A percentile compares a stretch with the other conserved stretches of the same genome.
phyloP scores from a whole-genome alignment of 371 early-diverging fungal species.

The Mitosporidium daphniae region DNA sequence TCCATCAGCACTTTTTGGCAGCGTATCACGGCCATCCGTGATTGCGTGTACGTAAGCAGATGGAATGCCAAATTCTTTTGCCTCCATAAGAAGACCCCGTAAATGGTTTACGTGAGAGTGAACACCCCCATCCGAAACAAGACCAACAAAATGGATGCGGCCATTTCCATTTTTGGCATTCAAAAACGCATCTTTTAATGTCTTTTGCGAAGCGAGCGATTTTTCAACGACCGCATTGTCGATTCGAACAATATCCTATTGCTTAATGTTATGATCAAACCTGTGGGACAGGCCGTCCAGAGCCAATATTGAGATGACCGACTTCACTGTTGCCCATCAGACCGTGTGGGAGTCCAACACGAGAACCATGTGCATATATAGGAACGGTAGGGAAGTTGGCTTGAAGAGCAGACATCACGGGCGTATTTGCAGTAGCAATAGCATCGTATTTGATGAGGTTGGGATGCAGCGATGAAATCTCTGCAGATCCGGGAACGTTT shows the following conservation, averaged over 20 bases:
- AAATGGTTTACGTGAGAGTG: conserved; percentile 89
- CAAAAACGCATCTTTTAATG: conserved; percentile 17
- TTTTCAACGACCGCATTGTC: conserved; percentile 49
- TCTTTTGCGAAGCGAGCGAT: conserved; percentile 12
- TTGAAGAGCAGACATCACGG: conserved; percentile 45
- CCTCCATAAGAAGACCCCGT: conserved; percentile 30
- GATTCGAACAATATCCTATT: conserved; percentile 72
- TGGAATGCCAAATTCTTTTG: conserved; percentile 42
- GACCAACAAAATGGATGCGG: conserved; percentile 69
- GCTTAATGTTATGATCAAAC: conserved; percentile 9
- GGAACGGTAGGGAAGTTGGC: conserved; percentile 24
- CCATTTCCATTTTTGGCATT: conserved; percentile 40
- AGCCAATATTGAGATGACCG: conserved; percentile 96
- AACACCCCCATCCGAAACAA: conserved; percentile 96
- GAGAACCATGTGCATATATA: conserved; percentile 69
- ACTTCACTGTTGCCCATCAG: conserved; percentile 99
- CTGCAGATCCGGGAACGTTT: too few relatives aligned
- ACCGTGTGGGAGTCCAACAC: conserved; percentile 86
- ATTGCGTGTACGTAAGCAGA: conserved; percentile 74
- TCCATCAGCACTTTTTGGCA: conserved; percentile 26
- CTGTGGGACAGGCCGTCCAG: conserved; percentile 90
- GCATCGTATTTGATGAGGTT: conserved; percentile 52
- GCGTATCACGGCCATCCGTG: conserved; percentile 92
- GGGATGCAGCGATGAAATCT: too few relatives aligned
- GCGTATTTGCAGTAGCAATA: conserved; percentile 58